These are phyloP conservation scores for Grosmannia clavigera DNA, from an alignment of 2,329 filamentous ascomycete genomes.

Conservation along the genomic window DNA sequence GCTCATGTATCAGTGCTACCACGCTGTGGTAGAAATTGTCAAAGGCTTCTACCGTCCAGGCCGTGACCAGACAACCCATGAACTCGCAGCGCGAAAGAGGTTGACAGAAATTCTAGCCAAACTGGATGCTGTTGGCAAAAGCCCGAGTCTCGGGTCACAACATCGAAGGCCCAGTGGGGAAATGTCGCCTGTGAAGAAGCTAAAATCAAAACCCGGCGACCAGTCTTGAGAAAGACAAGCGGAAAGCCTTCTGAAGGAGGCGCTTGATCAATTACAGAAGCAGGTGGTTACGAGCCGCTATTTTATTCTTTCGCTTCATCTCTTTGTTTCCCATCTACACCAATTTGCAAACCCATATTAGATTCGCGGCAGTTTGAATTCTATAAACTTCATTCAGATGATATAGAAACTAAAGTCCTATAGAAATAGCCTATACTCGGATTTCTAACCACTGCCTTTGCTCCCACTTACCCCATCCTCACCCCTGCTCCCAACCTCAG, in stretches of 20 bases:
- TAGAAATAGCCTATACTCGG: not conserved
- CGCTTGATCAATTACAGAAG: not conserved
- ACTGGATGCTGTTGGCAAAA: constrained; percentile 23
- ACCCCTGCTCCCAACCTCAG: constrained; percentile 27
- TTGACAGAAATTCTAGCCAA: constrained; percentile 33
- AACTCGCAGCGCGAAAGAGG: constrained; percentile 39
- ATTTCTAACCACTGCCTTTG: not conserved
- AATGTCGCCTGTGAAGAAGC: constrained; percentile 31
- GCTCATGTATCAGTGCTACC: constrained; percentile 46
- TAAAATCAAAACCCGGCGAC: constrained; percentile 17
- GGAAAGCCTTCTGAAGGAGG: not conserved
- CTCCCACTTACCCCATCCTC: constrained; percentile 4
- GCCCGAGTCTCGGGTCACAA: constrained; percentile 19
- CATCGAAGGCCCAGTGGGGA: constrained; percentile 26
- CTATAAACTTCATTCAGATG: not conserved
- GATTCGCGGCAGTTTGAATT: not conserved
- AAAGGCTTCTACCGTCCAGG: constrained; percentile 42
- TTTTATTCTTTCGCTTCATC: too few relatives aligned
- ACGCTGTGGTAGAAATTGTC: constrained; percentile 39
- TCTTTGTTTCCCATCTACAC: too few relatives aligned
- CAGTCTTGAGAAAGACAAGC: not conserved
- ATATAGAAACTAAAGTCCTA: not conserved
- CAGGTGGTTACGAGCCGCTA: not conserved
- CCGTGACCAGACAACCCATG: constrained; percentile 32
- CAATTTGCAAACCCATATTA: not conserved